Evolutionary conservation across 305 asterid species (phyloP).

Genomic region (Fraxinus sp.): DNA sequence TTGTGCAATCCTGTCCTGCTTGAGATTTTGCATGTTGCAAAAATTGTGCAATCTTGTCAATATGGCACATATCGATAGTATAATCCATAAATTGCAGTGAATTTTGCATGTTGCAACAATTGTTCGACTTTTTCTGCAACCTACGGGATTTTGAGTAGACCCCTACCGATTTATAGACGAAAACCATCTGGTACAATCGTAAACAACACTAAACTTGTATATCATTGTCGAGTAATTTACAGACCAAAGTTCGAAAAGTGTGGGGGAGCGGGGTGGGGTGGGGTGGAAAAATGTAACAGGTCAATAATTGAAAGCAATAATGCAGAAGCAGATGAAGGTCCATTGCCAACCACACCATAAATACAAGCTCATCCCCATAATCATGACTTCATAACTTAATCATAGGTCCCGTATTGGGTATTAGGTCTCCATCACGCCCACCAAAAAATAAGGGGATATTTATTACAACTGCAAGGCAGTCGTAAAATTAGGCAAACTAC

Average conservation of each 20-base stretch:
- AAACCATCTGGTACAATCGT: background rate
- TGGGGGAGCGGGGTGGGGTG: background rate
- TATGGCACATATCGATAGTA: background rate
- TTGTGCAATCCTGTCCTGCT: background rate
- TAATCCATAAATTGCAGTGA: background rate
- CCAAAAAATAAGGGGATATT: background rate
- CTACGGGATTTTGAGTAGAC: background rate
- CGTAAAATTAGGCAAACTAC: background rate
- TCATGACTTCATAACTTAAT: background rate
- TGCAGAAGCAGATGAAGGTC: background rate
- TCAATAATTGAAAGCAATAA: conserved; percentile 6
- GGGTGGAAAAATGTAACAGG: background rate
- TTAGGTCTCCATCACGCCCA: background rate
- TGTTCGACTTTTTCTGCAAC: background rate
- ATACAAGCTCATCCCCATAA: background rate
- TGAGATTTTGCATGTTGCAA: background rate
- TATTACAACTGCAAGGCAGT: background rate
- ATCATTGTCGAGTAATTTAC: background rate
- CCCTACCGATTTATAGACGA: background rate
- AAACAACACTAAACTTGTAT: background rate
- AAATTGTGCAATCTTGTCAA: too few species aligned
- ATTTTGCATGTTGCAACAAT: background rate
- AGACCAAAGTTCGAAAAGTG: background rate
- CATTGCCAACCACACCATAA: background rate
- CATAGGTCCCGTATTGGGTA: background rate